Evolutionary conservation across 257 asterid species (phyloP).

Genomic region (Petrea volubilis): DNA sequence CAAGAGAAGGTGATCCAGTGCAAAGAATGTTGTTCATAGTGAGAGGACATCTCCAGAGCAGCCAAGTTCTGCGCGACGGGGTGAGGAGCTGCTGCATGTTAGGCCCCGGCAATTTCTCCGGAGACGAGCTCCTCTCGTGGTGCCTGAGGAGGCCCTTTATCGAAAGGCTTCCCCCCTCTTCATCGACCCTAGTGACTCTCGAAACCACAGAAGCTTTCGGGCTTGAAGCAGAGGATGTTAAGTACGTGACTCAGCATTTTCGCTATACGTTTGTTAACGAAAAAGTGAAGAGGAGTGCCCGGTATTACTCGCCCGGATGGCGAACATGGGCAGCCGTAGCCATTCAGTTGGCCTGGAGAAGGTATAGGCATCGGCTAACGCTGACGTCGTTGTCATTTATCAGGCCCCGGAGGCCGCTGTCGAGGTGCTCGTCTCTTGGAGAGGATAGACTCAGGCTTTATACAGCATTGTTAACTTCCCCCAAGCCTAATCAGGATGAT

Average conservation of each 20-base stretch:
- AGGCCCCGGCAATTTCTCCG: conserved; percentile 96
- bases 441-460: conserved; percentile 93
- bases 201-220: conserved; percentile 95
- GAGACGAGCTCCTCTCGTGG: conserved; percentile 97
- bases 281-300: conserved; percentile 86
- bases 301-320: conserved; percentile 98
- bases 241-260: conserved; percentile 95
- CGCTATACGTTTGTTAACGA: conserved; percentile 91
- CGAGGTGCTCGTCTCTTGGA: conserved; percentile 81
- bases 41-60: conserved; percentile 95
- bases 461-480: conserved; percentile 83
- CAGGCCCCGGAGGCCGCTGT: conserved; percentile 80
- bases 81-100: conserved; percentile 91
- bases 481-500: conserved; percentile 94
- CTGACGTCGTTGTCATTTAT: conserved; percentile 84
- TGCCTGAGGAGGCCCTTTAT: conserved; percentile 85
- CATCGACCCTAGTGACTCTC: conserved; percentile 67
- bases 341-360: conserved; percentile 89
- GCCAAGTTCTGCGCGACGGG: conserved; percentile 86
- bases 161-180: conserved; percentile 87
- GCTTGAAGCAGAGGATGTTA: conserved; percentile 85
- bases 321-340: conserved; percentile 98
- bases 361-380: conserved; percentile 75
- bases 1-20: conserved; percentile 94
- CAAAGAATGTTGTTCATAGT: conserved; percentile 91